phyloP scores from a whole-genome alignment of 345 rosid species.

The Euphorbia pulcherrima region DNA sequence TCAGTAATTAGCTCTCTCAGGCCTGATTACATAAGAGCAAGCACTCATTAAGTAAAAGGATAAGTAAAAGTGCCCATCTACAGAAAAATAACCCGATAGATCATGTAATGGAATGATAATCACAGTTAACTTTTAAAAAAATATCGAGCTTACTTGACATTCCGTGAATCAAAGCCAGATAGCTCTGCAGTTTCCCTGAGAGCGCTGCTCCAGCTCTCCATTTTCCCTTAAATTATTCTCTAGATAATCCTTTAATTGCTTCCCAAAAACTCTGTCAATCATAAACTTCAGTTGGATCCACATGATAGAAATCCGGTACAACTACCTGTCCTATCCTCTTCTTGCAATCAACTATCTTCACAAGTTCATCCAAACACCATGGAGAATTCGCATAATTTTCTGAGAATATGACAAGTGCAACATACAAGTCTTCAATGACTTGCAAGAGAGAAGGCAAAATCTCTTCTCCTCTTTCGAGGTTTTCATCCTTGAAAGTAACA shows the following conservation, averaged over 20 bases:
- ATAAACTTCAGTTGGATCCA: conserved; percentile 5
- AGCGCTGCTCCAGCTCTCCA: conserved; percentile 2
- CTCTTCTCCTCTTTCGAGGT: too few species aligned
- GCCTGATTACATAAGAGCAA: neutral
- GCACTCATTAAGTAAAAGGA: neutral
- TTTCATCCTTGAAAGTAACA: too few species aligned
- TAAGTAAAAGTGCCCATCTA: neutral
- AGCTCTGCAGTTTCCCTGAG: neutral
- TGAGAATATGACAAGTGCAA: conserved; percentile 7
- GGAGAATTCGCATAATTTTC: too few species aligned
- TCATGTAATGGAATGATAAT: neutral
- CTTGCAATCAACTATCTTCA: too few species aligned
- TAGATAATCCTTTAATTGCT: neutral
- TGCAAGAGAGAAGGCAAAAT: neutral
- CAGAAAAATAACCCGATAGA: too few species aligned
- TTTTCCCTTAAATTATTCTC: neutral
- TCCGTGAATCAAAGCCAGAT: neutral
- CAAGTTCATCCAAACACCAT: too few species aligned
- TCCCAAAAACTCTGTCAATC: neutral
- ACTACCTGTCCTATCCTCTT: neutral
- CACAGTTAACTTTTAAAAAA: neutral
- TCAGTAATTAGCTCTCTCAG: neutral
- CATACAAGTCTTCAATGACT: neutral
- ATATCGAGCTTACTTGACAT: neutral
- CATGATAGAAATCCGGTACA: neutral